These are phyloP conservation scores for Fragaria iinumae DNA, from an alignment of 306 rosid species.

Conservation along the genomic window DNA sequence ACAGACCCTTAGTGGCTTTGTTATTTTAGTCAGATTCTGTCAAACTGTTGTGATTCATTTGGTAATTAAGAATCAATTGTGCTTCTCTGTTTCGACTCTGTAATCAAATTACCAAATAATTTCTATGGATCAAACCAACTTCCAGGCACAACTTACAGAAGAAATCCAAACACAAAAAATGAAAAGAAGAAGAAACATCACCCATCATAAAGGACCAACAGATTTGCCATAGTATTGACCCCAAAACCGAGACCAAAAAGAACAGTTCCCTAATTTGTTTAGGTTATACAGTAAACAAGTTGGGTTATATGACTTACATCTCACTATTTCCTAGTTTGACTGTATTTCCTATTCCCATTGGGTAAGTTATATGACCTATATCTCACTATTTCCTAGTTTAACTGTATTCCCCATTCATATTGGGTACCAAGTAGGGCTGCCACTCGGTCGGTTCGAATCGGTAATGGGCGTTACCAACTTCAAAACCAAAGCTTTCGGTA, in stretches of 20 bases:
- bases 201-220: not conserved
- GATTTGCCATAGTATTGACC: not conserved
- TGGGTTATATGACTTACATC: not conserved
- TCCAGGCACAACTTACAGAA: not conserved
- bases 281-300: not conserved
- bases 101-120: not conserved
- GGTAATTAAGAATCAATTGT: not conserved
- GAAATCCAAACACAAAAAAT: not conserved
- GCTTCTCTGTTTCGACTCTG: not conserved
- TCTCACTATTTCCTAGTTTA: too few species aligned
- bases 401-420: too few species aligned
- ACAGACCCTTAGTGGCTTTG: not conserved
- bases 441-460: too few species aligned
- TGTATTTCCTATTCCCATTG: too few species aligned
- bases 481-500: too few species aligned
- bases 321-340: not conserved
- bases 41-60: not conserved
- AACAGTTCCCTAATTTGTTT: not conserved
- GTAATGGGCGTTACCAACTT: too few species aligned
- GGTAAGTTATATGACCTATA: not conserved
- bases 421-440: too few species aligned
- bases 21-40: not conserved
- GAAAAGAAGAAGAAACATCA: not conserved
- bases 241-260: too few species aligned
- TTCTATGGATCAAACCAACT: not conserved